A percentile compares a stretch with the other conserved stretches of the same genome.
Conservation (phyloP, 2,329 filamentous ascomycete genomes). For the Fusarium newnesense region DNA sequence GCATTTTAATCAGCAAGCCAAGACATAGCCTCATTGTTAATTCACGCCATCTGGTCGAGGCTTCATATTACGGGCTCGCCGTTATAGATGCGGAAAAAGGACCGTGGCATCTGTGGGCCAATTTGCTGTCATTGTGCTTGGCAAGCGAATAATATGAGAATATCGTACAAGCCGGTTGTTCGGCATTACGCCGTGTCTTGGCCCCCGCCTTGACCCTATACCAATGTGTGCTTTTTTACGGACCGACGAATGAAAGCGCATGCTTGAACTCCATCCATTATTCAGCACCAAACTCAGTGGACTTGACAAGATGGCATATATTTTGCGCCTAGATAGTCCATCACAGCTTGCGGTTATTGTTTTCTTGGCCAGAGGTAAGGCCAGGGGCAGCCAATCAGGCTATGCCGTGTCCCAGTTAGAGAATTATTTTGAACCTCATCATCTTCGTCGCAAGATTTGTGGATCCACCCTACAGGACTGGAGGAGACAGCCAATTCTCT, state of each 20-base stretch:
- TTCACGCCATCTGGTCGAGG: neutral
- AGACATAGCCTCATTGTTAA: neutral
- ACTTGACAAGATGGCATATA: neutral
- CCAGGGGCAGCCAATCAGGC: neutral
- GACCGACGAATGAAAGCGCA: neutral
- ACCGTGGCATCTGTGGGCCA: neutral
- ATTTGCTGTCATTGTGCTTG: neutral
- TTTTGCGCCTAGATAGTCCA: no score
- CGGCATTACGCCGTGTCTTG: neutral
- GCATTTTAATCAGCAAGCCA: neutral
- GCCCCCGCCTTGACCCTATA: neutral
- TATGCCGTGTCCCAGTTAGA: fast-evolving
- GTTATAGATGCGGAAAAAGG: neutral
- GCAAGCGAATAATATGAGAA: neutral
- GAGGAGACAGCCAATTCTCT: fast-evolving
- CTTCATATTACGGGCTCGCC: neutral
- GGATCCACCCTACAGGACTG: neutral
- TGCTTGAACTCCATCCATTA: fast-evolving
- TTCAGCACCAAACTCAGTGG: neutral
- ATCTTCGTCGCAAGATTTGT: neutral
- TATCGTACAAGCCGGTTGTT: neutral
- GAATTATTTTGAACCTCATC: fast-evolving
- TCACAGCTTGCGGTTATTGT: neutral
- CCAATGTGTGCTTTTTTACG: neutral
- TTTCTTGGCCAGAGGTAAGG: no score